phyloP scores from a whole-genome alignment of 2,329 filamentous ascomycete genomes.

The Shiraia sp. region DNA sequence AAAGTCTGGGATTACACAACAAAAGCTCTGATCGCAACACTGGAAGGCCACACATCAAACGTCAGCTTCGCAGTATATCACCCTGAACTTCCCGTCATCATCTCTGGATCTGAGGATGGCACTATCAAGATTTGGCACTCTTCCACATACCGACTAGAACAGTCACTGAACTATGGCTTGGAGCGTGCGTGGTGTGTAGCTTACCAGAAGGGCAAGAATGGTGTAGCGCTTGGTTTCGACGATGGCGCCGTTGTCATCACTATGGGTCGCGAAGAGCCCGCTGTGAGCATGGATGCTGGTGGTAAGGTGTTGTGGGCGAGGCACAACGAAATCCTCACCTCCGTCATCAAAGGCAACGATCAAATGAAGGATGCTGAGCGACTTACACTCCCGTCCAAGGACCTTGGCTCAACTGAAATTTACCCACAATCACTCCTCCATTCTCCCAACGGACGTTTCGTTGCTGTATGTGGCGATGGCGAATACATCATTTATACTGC shows the following conservation, averaged over 20 bases:
- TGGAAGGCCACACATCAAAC: slow-evolving; percentile 97
- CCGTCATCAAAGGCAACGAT: slow-evolving; percentile 93
- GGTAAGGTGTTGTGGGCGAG: slow-evolving; percentile 96
- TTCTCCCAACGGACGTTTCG: slow-evolving; percentile 92
- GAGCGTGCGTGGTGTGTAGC: slow-evolving; percentile 98
- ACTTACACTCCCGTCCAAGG: slow-evolving; percentile 86
- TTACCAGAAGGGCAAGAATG: slow-evolving; percentile 92
- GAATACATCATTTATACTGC: slow-evolving; percentile 99
- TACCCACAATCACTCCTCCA: slow-evolving; percentile 94
- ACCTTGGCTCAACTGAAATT: slow-evolving; percentile 93
- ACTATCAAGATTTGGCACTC: slow-evolving; percentile 99
- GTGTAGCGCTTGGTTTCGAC: slow-evolving; percentile 93
- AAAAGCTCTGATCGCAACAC: slow-evolving; percentile 92
- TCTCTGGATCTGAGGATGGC: slow-evolving; percentile 96
- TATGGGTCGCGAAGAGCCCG: slow-evolving; percentile 94
- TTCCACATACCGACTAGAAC: slow-evolving; percentile 94
- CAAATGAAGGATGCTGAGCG: slow-evolving; percentile 86
- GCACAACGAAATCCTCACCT: slow-evolving; percentile 92
- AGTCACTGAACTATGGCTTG: slow-evolving; percentile 92
- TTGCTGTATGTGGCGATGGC: slow-evolving; percentile 89
- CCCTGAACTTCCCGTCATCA: slow-evolving; percentile 93
- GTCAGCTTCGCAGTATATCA: slow-evolving; percentile 98
- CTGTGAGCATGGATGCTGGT: slow-evolving; percentile 94
- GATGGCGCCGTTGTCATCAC: slow-evolving; percentile 97
- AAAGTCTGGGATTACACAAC: slow-evolving; percentile 99